Conservation (phyloP, 2,329 filamentous ascomycete genomes). For the Venturia asperata region DNA sequence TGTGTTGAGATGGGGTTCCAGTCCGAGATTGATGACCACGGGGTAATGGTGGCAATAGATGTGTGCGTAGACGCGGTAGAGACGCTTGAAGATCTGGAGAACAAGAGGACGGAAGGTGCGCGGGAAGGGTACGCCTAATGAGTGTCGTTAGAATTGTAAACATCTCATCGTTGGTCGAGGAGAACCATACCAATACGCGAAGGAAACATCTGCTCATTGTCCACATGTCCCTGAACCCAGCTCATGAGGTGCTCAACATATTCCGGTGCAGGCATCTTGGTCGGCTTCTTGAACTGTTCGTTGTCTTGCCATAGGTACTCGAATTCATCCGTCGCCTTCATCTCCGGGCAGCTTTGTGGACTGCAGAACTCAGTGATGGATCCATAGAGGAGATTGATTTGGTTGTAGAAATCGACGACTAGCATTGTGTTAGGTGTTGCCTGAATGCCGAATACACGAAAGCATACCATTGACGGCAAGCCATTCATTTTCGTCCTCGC, state of each 20-base stretch:
- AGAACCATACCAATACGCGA: slow-evolving; percentile 66
- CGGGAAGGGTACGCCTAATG: slow-evolving; percentile 75
- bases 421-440: slow-evolving; percentile 21
- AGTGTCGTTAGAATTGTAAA: slow-evolving; percentile 27
- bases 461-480: slow-evolving; percentile 84
- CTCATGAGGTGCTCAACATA: slow-evolving; percentile 98
- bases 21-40: slow-evolving; percentile 85
- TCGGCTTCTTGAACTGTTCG: slow-evolving; percentile 88
- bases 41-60: slow-evolving; percentile 98
- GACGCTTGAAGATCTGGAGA: slow-evolving; percentile 98
- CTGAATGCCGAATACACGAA: slow-evolving; percentile 20
- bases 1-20: slow-evolving; percentile 96
- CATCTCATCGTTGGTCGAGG: not conserved
- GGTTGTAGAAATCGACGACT: slow-evolving; percentile 99
- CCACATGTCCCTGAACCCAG: slow-evolving; percentile 92
- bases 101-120: slow-evolving; percentile 85
- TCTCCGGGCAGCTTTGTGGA: slow-evolving; percentile 91
- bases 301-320: slow-evolving; percentile 99
- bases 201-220: slow-evolving; percentile 93
- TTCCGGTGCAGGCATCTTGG: slow-evolving; percentile 93
- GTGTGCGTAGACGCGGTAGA: slow-evolving; percentile 96
- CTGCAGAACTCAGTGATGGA: slow-evolving; percentile 99
- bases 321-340: slow-evolving; percentile 99
- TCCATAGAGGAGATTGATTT: slow-evolving; percentile 97
- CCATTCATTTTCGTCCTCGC: slow-evolving; percentile 97